A percentile compares a stretch with the other conserved stretches of the same genome.
Conservation (phyloP, 2,329 filamentous ascomycete species). For the Diaporthe batatas region DNA sequence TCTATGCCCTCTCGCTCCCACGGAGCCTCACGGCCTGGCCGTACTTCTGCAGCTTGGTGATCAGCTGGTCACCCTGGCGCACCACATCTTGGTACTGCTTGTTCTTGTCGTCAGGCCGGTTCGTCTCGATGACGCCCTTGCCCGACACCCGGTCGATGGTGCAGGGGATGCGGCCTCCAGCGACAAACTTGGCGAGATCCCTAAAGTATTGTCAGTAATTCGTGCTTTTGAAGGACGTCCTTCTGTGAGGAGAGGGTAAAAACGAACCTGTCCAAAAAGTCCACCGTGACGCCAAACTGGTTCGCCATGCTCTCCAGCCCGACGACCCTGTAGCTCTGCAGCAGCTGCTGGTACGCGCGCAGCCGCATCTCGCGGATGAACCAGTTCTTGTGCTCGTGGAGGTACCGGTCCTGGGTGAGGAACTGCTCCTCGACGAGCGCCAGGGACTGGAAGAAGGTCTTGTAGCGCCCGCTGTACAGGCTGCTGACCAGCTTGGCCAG, state of each 20-base stretch:
- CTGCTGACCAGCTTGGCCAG: slow-evolving; percentile 90
- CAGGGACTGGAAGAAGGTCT: slow-evolving; percentile 90
- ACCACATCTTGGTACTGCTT: slow-evolving; percentile 99
- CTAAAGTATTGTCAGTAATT: slow-evolving; percentile 58
- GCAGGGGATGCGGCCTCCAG: slow-evolving; percentile 92
- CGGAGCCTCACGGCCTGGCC: slow-evolving; percentile 94
- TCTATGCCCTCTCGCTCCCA: slow-evolving; percentile 90
- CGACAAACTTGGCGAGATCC: slow-evolving; percentile 97
- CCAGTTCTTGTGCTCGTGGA: slow-evolving; percentile 96
- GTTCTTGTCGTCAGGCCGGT: slow-evolving; percentile 98
- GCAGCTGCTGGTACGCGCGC: slow-evolving; percentile 93
- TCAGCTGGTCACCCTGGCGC: slow-evolving; percentile 96
- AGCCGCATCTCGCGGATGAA: slow-evolving; percentile 99
- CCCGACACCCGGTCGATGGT: slow-evolving; percentile 97
- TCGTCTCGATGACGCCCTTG: slow-evolving; percentile 97
- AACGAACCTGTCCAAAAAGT: slow-evolving; percentile 91
- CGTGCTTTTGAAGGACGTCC: too few species aligned
- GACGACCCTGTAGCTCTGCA: slow-evolving; percentile 97
- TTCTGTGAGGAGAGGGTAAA: not conserved
- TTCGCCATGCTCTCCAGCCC: slow-evolving; percentile 97
- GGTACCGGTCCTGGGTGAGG: slow-evolving; percentile 92
- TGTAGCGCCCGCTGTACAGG: slow-evolving; percentile 94
- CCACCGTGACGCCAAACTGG: slow-evolving; percentile 96
- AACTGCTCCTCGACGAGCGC: slow-evolving; percentile 94
- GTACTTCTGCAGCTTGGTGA: slow-evolving; percentile 99